Base-by-base conservation (phyloP, 2,329 filamentous ascomycete species). In the Penicillium olsonii region DNA sequence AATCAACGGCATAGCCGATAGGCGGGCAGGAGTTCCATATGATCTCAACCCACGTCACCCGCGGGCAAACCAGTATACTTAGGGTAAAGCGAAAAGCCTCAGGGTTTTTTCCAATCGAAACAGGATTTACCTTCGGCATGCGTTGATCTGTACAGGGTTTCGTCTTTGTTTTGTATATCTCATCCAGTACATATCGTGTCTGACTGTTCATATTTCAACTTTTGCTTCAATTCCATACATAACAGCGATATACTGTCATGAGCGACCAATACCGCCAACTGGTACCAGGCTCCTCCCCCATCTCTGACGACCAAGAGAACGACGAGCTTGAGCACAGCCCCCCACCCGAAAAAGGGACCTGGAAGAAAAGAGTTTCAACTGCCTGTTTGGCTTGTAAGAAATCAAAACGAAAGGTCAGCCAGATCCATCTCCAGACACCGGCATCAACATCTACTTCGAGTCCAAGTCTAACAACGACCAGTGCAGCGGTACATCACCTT, bases 321-420 rank as follows among this genome's bases (percentile, higher is more conserved):
- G 46, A 45, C 12, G 46, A 49, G 3, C n/a, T 12, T 8, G 42
- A 45, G n/a, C 29, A 27, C 27, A 60, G 48, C 40, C 44, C 50
- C 2, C 42, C 53, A 18, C 18, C 31, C 22, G 22, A 45, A 20
- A 48, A 55, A 48, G 51, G 43, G 18, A 34, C 54, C 0, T 64
- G 64, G 60, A 71, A 71, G 54, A 72, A 70, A 48, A 57, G 69
- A 3, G 69, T 71, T 1, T 72, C 69, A 5, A 72, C 69, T 37
- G 69, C 69, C 9, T 72, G 69, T 58, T 39, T 71, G 43, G 66
- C 68, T 2, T 72, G 69, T 53, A 72, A 72, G 39, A 71, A 71
- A 49, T 72, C 69, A 2, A 72, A 72, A 49, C 63, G 69, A 4
- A 72, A 72, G 65, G 68, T 59, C 46, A 45, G 53, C 11, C 29